Conservation (phyloP, 768 basidiomycete genomes). For the Paxillus ammoniavirescens region DNA sequence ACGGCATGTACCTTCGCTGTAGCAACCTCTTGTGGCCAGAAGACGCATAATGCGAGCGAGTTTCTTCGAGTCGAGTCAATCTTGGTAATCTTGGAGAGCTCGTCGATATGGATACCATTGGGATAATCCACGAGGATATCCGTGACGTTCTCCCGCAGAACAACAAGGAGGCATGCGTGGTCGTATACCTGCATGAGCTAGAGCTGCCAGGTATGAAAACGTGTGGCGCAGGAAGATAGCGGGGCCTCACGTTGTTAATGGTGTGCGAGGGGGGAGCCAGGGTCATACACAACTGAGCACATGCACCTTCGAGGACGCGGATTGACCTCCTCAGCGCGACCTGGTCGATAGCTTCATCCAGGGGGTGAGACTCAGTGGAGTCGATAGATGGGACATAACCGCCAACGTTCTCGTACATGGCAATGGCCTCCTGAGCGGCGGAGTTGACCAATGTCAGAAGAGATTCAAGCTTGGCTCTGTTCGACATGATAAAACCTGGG, state of each 20-base stretch:
- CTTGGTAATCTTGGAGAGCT: conserved; percentile 21
- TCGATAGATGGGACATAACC: conserved; percentile 34
- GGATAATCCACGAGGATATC: conserved; percentile 27
- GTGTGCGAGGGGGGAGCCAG: conserved; percentile 34
- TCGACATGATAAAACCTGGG: conserved; percentile 15
- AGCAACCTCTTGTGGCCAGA: conserved; percentile 29
- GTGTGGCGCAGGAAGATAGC: background rate
- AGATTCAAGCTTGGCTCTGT: conserved; percentile 23
- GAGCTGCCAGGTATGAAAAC: background rate
- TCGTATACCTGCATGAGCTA: conserved; percentile 29
- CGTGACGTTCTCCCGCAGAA: conserved; percentile 25
- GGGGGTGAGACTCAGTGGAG: conserved; percentile 30
- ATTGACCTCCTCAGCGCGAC: conserved; percentile 23
- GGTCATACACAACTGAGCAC: conserved; percentile 33
- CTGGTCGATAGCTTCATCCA: conserved; percentile 30
- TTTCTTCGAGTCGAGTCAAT: conserved; percentile 27
- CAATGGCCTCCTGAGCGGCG: conserved; percentile 32
- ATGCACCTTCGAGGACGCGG: conserved; percentile 34
- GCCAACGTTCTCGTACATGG: conserved; percentile 31
- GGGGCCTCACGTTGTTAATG: conserved; percentile 28
- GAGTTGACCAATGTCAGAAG: conserved; percentile 32
- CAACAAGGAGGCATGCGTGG: conserved; percentile 28
- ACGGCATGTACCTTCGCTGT: conserved; percentile 29
- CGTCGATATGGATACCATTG: conserved; percentile 30
- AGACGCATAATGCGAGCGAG: conserved; percentile 31